Conservation (phyloP, 75 land plant genomes). For the Pseudotsuga menziesii region DNA sequence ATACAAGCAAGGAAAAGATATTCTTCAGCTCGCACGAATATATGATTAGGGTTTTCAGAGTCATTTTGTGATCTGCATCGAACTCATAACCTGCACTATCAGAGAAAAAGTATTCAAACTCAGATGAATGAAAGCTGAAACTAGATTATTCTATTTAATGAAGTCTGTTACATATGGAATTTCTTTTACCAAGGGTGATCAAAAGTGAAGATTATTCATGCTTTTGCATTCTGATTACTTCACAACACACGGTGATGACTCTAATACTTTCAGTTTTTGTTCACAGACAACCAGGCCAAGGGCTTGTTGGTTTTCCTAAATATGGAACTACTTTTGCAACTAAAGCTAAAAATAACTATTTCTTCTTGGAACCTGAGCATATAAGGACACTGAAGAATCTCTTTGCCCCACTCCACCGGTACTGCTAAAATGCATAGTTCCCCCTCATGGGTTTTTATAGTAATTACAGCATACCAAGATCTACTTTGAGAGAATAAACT, state of each 20-base stretch:
- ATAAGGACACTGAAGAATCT: neutral
- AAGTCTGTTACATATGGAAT: neutral
- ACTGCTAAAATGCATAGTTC: slow-evolving; percentile 6
- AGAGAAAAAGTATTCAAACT: neutral
- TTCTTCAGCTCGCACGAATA: neutral
- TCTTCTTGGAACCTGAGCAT: neutral
- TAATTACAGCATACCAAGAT: neutral
- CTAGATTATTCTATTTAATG: neutral
- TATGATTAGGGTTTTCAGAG: slow-evolving; percentile 3
- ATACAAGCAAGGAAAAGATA: neutral
- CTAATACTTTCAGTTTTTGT: neutral
- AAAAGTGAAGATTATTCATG: neutral
- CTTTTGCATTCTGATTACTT: neutral
- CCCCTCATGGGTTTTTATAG: neutral
- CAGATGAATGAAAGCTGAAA: neutral
- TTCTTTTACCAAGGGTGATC: neutral
- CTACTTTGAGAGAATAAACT: neutral
- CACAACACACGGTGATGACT: too few species aligned
- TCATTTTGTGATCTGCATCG: neutral
- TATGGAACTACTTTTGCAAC: neutral
- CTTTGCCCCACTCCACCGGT: neutral
- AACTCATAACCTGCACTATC: neutral
- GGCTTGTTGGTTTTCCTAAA: neutral
- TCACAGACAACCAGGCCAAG: neutral
- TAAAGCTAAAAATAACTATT: slow-evolving; percentile 1